Evolutionary conservation across 2,329 filamentous ascomycete genomes (phyloP), one percentile per base, ranked within the genome.

Genomic region (Hypoxylon sp.): DNA sequence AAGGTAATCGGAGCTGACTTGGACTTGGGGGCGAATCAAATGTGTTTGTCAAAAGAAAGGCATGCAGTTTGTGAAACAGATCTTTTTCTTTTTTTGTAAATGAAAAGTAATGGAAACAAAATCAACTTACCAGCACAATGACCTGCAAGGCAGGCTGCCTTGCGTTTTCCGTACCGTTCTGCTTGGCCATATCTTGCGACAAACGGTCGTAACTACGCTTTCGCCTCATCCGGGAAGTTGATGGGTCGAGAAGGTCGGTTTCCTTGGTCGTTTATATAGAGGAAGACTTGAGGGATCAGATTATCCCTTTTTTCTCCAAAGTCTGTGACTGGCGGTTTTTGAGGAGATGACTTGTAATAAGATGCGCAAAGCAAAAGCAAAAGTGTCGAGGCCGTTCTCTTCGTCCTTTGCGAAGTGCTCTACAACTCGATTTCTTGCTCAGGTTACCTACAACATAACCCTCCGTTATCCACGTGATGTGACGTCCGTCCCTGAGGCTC

Each of bases 111-210:
- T 65, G 59, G 56, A 63, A 64, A 59, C 44, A 60, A 44, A 60
- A 56, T 59, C 62, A 52, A 84, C 89, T 81, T 81, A 93, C 90
- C 81, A 93, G 77, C 62, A 93, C 83, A 79, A 92, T 91, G 48
- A 93, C 88, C 78, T 93, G 89, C 78, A 93, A 79, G 41, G 87
- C 86, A 75, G 87, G 83, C 59, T 62, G 49, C 54, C 56, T 67
- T 44, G 63, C 67, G 59, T 67, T 65, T 43, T 66, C 65, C 39
- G 47, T 54, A 26, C 55, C 53, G 30, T 69, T 66, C 28, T 64
- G 68, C 43, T 51, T 66, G 26, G 58, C 66, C 70, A 71, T 72
- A 26, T 62, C 58, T 53, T 50, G 64, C 57, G 65, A 58, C 56
- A 44, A 46, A 43, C 15, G 43, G 52, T 59, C 44, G 53, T 55